A percentile compares a stretch with the other conserved stretches of the same genome.
phyloP scores from a whole-genome alignment of 73 alveolate species.

The Paramecium bursaria region DNA sequence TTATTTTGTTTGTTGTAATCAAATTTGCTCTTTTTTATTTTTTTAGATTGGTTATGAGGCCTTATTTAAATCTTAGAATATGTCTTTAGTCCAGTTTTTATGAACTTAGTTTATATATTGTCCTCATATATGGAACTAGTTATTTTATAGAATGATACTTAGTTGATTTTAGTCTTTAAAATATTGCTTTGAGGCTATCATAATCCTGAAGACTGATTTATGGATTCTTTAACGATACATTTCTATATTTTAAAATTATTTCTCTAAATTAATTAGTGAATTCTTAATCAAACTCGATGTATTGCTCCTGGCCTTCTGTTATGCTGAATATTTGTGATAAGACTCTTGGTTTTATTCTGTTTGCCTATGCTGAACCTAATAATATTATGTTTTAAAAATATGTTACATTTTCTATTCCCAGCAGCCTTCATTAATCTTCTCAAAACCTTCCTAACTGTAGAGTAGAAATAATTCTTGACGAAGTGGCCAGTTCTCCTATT shows the following conservation, averaged over 20 bases:
- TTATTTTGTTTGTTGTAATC: no score
- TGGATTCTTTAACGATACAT: no score
- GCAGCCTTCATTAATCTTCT: conserved; percentile 65
- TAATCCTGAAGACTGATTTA: no score
- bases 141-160: no score
- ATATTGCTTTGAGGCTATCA: no score
- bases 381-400: background rate
- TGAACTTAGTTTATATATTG: no score
- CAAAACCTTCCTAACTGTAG: conserved; percentile 85
- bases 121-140: no score
- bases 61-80: no score
- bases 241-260: conserved; percentile 15
- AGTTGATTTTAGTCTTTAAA: no score
- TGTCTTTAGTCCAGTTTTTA: no score
- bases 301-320: background rate
- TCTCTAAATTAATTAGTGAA: conserved; percentile 3
- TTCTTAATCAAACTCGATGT: background rate
- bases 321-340: conserved; percentile 2
- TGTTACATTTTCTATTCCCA: conserved; percentile 10
- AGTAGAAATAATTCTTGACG: conserved; percentile 89
- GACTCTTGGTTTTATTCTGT: conserved; percentile 3
- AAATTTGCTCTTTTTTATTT: no score
- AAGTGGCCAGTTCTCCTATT: conserved; percentile 93
- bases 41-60: no score
- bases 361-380: conserved; percentile 9